Conservation (phyloP, 306 rosid species). For the Cucurbita moschata region DNA sequence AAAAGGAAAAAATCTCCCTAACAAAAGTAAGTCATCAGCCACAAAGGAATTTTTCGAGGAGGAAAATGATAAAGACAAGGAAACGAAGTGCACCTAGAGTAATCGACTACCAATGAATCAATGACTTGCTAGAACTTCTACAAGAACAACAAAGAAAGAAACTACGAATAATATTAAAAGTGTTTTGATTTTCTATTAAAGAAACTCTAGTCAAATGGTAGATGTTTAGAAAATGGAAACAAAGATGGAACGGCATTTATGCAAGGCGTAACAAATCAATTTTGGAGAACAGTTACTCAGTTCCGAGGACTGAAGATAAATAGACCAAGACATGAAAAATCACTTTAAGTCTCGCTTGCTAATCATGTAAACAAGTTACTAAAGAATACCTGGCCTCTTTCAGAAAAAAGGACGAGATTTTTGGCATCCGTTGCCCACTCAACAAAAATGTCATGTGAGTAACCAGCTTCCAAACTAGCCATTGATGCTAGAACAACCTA, state of each 20-base stretch:
- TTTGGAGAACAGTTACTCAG: not conserved
- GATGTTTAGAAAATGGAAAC: not conserved
- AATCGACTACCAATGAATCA: not conserved
- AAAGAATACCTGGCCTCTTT: conserved; percentile 78
- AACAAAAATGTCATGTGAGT: conserved; percentile 87
- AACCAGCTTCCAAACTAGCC: conserved; percentile 99
- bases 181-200: not conserved
- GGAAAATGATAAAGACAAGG: too few relatives aligned
- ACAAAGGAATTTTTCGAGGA: too few relatives aligned
- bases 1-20: too few relatives aligned
- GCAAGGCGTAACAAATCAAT: not conserved
- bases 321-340: not conserved
- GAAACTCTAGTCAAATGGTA: not conserved
- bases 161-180: not conserved
- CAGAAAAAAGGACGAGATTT: conserved; percentile 83
- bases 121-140: not conserved
- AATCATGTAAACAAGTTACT: not conserved
- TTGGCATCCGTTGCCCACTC: conserved; percentile 76
- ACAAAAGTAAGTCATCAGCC: too few relatives aligned
- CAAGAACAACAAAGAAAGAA: not conserved
- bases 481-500: conserved; percentile 92
- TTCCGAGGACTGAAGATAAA: not conserved
- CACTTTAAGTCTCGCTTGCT: not conserved
- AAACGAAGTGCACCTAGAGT: too few relatives aligned
- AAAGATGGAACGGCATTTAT: not conserved